Conservation (phyloP, 345 rosid genomes). For the Euclidium syriacum region DNA sequence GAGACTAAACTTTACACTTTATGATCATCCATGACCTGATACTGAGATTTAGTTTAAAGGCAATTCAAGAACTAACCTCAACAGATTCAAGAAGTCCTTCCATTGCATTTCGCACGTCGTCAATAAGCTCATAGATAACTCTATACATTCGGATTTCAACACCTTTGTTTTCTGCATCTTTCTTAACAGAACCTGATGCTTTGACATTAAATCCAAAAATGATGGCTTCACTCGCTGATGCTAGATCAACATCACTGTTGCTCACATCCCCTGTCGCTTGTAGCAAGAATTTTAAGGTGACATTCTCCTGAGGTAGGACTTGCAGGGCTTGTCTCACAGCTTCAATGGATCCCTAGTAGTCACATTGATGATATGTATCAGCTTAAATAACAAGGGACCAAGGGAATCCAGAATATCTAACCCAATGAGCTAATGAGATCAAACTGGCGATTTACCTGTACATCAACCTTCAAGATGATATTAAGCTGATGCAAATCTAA, state of each 20-base stretch:
- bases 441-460: slow-evolving; percentile 56
- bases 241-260: slow-evolving; percentile 90
- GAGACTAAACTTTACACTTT: not conserved
- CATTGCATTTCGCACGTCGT: slow-evolving; percentile 92
- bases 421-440: not conserved
- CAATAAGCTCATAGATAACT: slow-evolving; percentile 93
- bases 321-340: slow-evolving; percentile 92
- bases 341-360: slow-evolving; percentile 86
- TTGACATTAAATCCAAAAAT: slow-evolving; percentile 85
- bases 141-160: slow-evolving; percentile 88
- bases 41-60: slow-evolving; percentile 5
- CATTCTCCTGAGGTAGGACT: slow-evolving; percentile 87
- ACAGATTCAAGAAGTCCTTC: slow-evolving; percentile 92
- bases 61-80: slow-evolving; percentile 59
- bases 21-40: not conserved
- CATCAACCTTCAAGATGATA: slow-evolving; percentile 86
- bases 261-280: slow-evolving; percentile 91
- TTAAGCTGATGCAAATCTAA: slow-evolving; percentile 93
- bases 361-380: slow-evolving; percentile 20
- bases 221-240: slow-evolving; percentile 80
- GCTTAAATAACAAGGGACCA: not conserved
- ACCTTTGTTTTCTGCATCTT: slow-evolving; percentile 77
- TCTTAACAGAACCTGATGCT: slow-evolving; percentile 73
- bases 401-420: slow-evolving; percentile 6
- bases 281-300: slow-evolving; percentile 82